Evolutionary conservation across 768 basidiomycete genomes (phyloP).

Genomic region (Peribolospora baueri): DNA sequence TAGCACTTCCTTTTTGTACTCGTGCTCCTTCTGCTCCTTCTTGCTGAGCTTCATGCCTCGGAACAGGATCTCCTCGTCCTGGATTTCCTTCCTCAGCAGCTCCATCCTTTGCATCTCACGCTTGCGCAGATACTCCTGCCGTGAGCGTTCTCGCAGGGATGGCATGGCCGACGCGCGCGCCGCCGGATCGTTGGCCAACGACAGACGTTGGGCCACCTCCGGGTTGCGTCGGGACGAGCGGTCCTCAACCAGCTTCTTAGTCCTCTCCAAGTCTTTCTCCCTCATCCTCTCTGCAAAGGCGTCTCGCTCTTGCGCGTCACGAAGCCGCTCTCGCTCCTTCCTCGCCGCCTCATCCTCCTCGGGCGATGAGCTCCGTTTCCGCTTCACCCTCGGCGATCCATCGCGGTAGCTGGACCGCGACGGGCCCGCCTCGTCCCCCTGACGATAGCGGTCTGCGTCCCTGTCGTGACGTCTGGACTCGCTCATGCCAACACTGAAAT

Average conservation of each 20-base stretch:
- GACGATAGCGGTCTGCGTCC: no score
- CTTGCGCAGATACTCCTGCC: conserved; percentile 88
- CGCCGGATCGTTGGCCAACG: conserved; percentile 50
- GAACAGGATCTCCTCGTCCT: conserved; percentile 79
- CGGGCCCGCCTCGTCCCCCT: no score
- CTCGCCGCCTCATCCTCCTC: conserved; percentile 47
- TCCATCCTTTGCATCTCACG: conserved; percentile 92
- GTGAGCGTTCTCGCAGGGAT: conserved; percentile 58
- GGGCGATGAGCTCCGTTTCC: conserved; percentile 17
- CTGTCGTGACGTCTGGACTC: no score
- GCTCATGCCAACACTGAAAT: no score
- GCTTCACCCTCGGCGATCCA: conserved; percentile 7
- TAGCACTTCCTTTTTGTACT: conserved; percentile 74
- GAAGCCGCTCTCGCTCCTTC: conserved; percentile 44
- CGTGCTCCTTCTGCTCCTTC: conserved; percentile 53
- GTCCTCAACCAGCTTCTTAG: conserved; percentile 79
- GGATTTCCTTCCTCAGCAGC: conserved; percentile 69
- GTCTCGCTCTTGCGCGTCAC: conserved; percentile 68
- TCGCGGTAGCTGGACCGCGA: not conserved
- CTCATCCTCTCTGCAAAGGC: conserved; percentile 74
- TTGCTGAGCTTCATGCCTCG: conserved; percentile 72
- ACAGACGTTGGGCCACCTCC: conserved; percentile 55
- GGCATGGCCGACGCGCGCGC: conserved; percentile 34
- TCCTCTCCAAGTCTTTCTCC: conserved; percentile 55
- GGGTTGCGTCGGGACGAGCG: conserved; percentile 46